These are phyloP conservation scores for Penicillium sp. DNA, from an alignment of 2,329 filamentous ascomycete genomes.

Conservation along the genomic window DNA sequence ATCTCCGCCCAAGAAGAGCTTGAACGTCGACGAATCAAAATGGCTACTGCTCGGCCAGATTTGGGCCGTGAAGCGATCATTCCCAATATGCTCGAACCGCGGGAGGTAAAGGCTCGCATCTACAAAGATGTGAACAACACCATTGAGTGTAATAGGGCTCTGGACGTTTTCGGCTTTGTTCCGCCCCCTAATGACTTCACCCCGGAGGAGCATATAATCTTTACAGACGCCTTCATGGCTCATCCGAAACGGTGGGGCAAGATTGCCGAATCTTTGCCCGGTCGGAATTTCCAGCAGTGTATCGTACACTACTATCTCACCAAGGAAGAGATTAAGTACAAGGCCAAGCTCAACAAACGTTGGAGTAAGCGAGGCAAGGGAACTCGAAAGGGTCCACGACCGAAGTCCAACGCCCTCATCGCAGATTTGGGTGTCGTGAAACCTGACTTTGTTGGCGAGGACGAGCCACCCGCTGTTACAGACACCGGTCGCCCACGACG, in stretches of 20 bases:
- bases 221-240: constrained; percentile 48
- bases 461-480: constrained; percentile 45
- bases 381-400: constrained; percentile 34
- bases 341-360: constrained; percentile 48
- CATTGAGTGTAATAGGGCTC: constrained; percentile 37
- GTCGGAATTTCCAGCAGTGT: constrained; percentile 48
- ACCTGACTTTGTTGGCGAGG: constrained; percentile 45
- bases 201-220: constrained; percentile 45
- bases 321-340: constrained; percentile 50
- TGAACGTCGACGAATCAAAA: constrained; percentile 43
- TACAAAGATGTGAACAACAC: constrained; percentile 49
- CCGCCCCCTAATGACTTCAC: constrained; percentile 50
- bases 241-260: constrained; percentile 52
- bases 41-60: constrained; percentile 45
- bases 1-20: constrained; percentile 49
- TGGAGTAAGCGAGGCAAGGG: constrained; percentile 44
- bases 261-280: constrained; percentile 48
- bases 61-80: constrained; percentile 46
- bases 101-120: constrained; percentile 37
- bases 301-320: constrained; percentile 52
- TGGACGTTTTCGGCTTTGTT: constrained; percentile 45
- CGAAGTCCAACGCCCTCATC: constrained; percentile 50
- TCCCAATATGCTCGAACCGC: constrained; percentile 47
- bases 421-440: constrained; percentile 45
- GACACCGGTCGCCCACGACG: constrained; percentile 50